A percentile compares a stretch with the other conserved stretches of the same genome.
phyloP scores from a whole-genome alignment of 1,284 basidiomycete genomes.

The Ustilago lituana region DNA sequence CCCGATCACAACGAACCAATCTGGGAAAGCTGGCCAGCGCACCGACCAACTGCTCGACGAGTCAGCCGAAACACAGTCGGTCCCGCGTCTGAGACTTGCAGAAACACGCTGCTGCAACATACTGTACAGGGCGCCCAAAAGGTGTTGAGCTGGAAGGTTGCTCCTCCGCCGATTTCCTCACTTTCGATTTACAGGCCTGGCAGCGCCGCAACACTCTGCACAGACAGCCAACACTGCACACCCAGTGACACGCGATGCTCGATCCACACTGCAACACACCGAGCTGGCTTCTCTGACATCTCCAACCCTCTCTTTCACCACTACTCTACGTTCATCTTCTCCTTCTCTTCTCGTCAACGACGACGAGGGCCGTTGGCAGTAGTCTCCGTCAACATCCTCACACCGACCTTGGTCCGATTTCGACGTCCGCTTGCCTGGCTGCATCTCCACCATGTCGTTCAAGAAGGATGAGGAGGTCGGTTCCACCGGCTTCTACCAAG shows the following conservation, averaged over 20 bases:
- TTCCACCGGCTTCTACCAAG: slow-evolving; percentile 63
- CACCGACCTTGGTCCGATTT: slow-evolving; percentile 4
- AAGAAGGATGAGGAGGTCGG: slow-evolving; percentile 67
- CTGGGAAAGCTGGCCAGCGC: slow-evolving; percentile 23
- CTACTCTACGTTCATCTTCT: not conserved
- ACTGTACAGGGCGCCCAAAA: not conserved
- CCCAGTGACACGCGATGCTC: slow-evolving; percentile 15
- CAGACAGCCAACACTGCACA: slow-evolving; percentile 6
- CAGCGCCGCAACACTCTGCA: too few species aligned
- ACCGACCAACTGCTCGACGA: slow-evolving; percentile 27
- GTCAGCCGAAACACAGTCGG: slow-evolving; percentile 1
- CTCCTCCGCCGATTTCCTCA: not conserved
- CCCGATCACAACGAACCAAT: slow-evolving; percentile 29
- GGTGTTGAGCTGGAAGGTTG: slow-evolving; percentile 45
- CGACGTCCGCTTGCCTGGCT: slow-evolving; percentile 11
- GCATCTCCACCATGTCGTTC: slow-evolving; percentile 60
- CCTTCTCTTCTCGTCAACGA: slow-evolving; percentile 4
- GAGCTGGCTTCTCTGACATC: slow-evolving; percentile 1
- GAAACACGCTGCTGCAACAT: too few species aligned
- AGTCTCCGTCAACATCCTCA: slow-evolving; percentile 1
- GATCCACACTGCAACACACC: slow-evolving; percentile 4
- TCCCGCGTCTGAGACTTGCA: slow-evolving; percentile 15
- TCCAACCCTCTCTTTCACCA: not conserved
- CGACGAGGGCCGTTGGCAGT: slow-evolving; percentile 11
- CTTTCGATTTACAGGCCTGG: too few species aligned